Base-by-base conservation (phyloP, 352 stramenopile species). In the Globisporangium echinulatum region DNA sequence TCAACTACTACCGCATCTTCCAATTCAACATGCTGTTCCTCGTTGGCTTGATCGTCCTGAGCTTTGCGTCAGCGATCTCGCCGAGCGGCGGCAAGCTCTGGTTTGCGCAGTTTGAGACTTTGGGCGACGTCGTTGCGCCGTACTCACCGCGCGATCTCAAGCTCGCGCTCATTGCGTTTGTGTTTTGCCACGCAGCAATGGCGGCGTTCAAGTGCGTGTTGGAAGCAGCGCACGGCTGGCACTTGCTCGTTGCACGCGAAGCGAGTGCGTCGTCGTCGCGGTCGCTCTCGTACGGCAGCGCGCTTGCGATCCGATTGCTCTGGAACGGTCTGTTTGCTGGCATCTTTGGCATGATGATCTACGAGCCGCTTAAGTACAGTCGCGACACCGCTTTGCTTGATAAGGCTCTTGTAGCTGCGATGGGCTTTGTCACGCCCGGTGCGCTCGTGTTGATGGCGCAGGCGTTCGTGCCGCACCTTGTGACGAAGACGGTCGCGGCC, bases 11-110 rank as follows among this genome's bases (percentile, higher is more conserved):
- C 62, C 80, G 80, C 19, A 90, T 90, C 53, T 90, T 90, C 65
- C 77, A 90, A 67, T 87, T 88, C 68, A 87, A 90, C 75, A 75
- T 88, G 60, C 83, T 87, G 72, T 89, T 86, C 58, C 71, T 89
- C 66, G 72, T 86, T 54, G 63, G 73, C 10, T 70, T 89, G 5
- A 74, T 82, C 56, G 73, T 82, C n/a, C 66, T 89, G 19, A 70
- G 56, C 46, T 89, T 85, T 49, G 77, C 79, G 19, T 68, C 74
- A 44, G 66, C 79, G 43, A 85, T 89, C 55, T 89, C 79, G 8
- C 79, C 79, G 0, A 74, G 65, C 53, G 79, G 79, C 25, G 79
- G 74, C 9, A 63, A 85, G 56, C 62, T 69, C 48, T 79, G 75
- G 68, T 89, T 89, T 44, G 63, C 65, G 5, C 79, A 89, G 52